Conservation (phyloP, 192 early-diverging fungal genomes). For the Dissophora ornata region DNA sequence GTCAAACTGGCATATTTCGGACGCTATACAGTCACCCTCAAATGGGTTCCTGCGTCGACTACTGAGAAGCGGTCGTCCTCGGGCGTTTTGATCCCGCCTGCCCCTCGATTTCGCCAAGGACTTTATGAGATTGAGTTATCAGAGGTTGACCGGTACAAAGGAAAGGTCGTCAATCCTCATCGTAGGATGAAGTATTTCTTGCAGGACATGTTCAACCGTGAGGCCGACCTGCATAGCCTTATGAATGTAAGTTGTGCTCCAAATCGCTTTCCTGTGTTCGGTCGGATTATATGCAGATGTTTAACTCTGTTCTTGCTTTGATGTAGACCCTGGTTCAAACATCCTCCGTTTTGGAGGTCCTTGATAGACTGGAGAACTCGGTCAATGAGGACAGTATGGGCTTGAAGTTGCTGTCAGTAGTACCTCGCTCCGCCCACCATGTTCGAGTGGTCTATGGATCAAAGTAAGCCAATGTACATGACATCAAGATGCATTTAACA, state of each 20-base stretch:
- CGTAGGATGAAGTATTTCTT: slow-evolving; percentile 45
- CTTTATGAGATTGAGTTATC: slow-evolving; percentile 33
- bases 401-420: slow-evolving; percentile 31
- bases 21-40: slow-evolving; percentile 21
- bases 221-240: slow-evolving; percentile 38
- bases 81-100: slow-evolving; percentile 23
- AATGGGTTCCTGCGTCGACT: slow-evolving; percentile 19
- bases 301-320: neutral
- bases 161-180: slow-evolving; percentile 28
- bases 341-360: slow-evolving; percentile 34
- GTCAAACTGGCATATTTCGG: slow-evolving; percentile 32
- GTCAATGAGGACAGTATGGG: slow-evolving; percentile 48
- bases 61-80: slow-evolving; percentile 26
- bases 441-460: slow-evolving; percentile 43
- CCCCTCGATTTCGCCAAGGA: slow-evolving; percentile 42
- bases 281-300: too few relatives aligned
- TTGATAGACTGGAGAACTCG: slow-evolving; percentile 42
- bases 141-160: neutral
- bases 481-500: neutral
- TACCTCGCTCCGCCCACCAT: slow-evolving; percentile 46
- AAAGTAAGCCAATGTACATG: slow-evolving; percentile 12
- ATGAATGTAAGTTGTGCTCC: slow-evolving; percentile 38
- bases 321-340: slow-evolving; percentile 34
- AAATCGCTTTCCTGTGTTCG: neutral
- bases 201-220: slow-evolving; percentile 49